Base-by-base conservation (phyloP, 495 filamentous ascomycete genomes). In the Opeltia flavorubescens region DNA sequence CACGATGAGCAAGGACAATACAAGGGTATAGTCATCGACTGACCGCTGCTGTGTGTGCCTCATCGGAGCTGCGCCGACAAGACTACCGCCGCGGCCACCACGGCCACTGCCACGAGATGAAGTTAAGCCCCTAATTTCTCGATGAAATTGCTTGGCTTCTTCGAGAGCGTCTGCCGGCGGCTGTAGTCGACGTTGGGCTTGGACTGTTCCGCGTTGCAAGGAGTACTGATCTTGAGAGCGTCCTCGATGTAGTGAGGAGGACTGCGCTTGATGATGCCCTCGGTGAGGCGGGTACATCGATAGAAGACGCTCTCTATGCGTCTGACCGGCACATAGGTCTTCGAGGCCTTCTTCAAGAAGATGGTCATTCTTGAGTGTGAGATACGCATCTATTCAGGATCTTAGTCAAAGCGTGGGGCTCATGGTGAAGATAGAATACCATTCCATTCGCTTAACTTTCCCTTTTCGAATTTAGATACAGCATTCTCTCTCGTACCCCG, bases 401-500 rank as follows among this genome's bases (percentile, higher is more conserved):
- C 25, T 46, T 13, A 31, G 25, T 33, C 38, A 9, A 31, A 45
- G 43, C 20, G 21, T 33, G 39, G 13, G 7, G 17, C 26, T 5
- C 43, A 54, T n/a, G n/a, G n/a, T n/a, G 21, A 20, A 20, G 18
- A 26, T 17, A 5, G 17, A 36, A 29, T 43, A 49, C 47, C 20
- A 28, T 29, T 49, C 47, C 47, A 49, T 1, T 7, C 28, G n/a
- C 24, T 25, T 9, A 49, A 13, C 2, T 12, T 11, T 1, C 18
- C 47, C 18, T 43, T 9, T 12, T 18, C 18, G 6, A 17, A 15
- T 4, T 31, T 13, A 1, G 47, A 59, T 13, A 4, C 51, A 48
- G 18, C 56, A 50, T 20, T 61, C 28, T 54, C 50, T 25, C 52
- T 53, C 5, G 51, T 50, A 24, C 36, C 56, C 2, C 35, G 51